Evolutionary conservation across 148 eudicot species (phyloP).

Genomic region (Spergularia marina): DNA sequence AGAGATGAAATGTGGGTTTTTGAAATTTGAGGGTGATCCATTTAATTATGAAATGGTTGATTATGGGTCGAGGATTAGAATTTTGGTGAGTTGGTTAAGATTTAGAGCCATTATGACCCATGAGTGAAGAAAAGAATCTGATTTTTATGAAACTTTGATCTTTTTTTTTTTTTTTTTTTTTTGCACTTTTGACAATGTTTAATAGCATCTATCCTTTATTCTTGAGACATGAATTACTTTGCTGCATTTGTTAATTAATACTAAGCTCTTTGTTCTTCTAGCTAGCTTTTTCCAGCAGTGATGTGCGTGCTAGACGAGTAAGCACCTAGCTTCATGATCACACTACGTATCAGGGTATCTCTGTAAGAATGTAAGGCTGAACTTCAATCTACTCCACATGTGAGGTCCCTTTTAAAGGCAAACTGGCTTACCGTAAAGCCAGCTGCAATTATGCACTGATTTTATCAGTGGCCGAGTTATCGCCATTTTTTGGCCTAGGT

Average conservation of each 20-base stretch:
- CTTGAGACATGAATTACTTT: background rate
- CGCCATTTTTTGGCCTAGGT: too few species aligned
- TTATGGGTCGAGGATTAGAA: background rate
- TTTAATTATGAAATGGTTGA: background rate
- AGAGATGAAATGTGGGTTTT: background rate
- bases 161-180: background rate
- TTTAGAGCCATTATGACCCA: background rate
- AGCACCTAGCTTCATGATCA: constrained; percentile 13
- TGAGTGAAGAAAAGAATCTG: constrained; percentile 19
- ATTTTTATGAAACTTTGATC: background rate
- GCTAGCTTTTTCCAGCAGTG: background rate
- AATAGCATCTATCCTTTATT: constrained; percentile 6
- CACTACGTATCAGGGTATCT: background rate
- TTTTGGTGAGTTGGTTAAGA: background rate
- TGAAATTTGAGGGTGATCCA: background rate
- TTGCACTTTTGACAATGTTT: constrained; percentile 6
- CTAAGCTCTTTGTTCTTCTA: background rate
- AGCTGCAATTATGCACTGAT: too few species aligned
- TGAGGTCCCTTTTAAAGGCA: too few species aligned
- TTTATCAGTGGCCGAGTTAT: too few species aligned
- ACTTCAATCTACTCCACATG: too few species aligned
- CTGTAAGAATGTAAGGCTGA: too few species aligned
- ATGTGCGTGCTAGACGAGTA: background rate
- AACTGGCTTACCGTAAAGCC: too few species aligned
- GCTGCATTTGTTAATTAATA: background rate